Conservation (phyloP, 805 yeast genomes). For the Hanseniaspora mollemarum region DNA sequence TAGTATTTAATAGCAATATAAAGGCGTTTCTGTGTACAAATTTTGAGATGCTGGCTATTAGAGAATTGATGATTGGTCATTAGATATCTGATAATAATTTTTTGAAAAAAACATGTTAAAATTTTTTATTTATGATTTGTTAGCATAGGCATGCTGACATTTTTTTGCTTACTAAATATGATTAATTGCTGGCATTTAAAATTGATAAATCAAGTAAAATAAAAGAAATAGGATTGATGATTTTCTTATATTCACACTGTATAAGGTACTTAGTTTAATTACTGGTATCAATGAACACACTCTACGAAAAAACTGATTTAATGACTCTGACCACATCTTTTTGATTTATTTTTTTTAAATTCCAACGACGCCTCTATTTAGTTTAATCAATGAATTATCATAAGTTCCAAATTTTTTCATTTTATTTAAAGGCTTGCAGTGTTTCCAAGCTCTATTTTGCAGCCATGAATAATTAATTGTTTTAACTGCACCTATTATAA, state of each 20-base stretch:
- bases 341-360: neutral
- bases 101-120: neutral
- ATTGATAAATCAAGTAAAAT: neutral
- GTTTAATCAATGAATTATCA: neutral
- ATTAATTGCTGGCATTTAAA: neutral
- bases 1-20: constrained; percentile 27
- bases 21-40: constrained; percentile 30
- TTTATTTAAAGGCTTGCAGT: too few relatives aligned
- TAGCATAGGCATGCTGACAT: neutral
- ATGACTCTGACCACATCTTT: constrained; percentile 30
- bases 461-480: too few relatives aligned
- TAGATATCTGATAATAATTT: constrained; percentile 30
- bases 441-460: too few relatives aligned
- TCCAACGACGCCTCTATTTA: neutral
- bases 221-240: constrained; percentile 9
- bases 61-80: constrained; percentile 35
- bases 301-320: constrained; percentile 31
- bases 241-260: constrained; percentile 32
- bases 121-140: neutral
- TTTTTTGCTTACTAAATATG: neutral
- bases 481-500: too few relatives aligned
- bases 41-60: constrained; percentile 26
- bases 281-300: constrained; percentile 28
- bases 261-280: constrained; percentile 27
- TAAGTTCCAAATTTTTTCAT: neutral